Evolutionary conservation across 2,329 filamentous ascomycete genomes (phyloP), one percentile per base, ranked within the genome.

Genomic region (Berkeleyomyces rouxiae): DNA sequence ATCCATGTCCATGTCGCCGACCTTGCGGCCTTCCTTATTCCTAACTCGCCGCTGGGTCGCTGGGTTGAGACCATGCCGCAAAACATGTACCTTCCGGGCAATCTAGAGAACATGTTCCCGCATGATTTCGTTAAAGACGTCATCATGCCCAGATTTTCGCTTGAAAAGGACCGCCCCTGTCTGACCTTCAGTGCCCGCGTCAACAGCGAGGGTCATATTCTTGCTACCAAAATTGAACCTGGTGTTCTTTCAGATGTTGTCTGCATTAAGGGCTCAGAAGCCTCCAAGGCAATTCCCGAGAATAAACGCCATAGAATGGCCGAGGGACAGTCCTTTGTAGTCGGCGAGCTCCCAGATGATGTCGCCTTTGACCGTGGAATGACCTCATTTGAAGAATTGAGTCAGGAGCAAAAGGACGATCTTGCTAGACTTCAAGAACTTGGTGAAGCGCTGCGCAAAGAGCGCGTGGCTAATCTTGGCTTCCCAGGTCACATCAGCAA

Each of bases 1-100:
- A 75, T 92, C 39, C 87, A 90, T 69, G 73, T 90, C 40, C 88
- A 93, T 70, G 80, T 87, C 49, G 88, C 89, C 11, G 89, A 93
- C 68, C 88, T 88, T 7, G 85, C 86, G 2, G 87, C 88, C 4
- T 81, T 82, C 64, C 82, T 93, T 66, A 68, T 74, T 23, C 80
- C 82, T 16, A 75, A 81, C 31, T 82, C 83, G 44, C 73, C 76
- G 7, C 71, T 88, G 6, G 79, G 80, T 42, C 76, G 79, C 65
- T 81, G 82, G 68, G 83, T 88, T 55, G 78, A 84, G 64, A 75
- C 82, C 65, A 76, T 84, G 40, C 76, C 79, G 1, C 74, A 82
- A 67, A 83, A 79, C n/a, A 75, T 79, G 53, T 86, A 85, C 66
- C 74, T 85, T 16, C 75, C 80, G 3, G 82, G 82, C 1, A 78